A percentile compares a stretch with the other conserved stretches of the same genome.
Evolutionary conservation across 108 stramenopile genomes (phyloP).

Genomic region (Skeletonema tropicum): DNA sequence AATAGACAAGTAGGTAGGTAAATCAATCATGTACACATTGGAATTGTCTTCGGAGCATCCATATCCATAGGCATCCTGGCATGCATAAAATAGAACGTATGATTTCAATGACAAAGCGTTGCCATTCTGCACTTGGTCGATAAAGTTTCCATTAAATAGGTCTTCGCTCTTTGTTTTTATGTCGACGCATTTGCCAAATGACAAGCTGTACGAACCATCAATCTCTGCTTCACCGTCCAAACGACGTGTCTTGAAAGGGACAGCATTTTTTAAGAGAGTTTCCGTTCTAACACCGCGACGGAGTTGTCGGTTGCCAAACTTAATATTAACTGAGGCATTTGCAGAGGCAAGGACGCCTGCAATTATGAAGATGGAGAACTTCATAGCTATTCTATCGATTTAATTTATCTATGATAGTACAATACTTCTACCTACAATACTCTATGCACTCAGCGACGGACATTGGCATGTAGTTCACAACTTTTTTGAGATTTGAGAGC

Average conservation of each 20-base stretch:
- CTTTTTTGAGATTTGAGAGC: no score
- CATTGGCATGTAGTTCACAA: no score
- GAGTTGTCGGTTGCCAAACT: background rate
- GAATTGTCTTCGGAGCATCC: slow-evolving; percentile 32
- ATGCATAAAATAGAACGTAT: slow-evolving; percentile 47
- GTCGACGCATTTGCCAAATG: slow-evolving; percentile 34
- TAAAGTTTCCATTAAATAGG: slow-evolving; percentile 29
- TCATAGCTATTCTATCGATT: background rate
- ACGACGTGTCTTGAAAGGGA: background rate
- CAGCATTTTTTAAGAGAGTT: background rate
- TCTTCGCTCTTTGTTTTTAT: slow-evolving; percentile 29
- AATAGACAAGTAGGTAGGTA: slow-evolving; percentile 41
- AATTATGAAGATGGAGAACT: background rate
- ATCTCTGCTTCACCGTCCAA: background rate
- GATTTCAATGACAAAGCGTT: slow-evolving; percentile 37
- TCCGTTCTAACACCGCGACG: background rate
- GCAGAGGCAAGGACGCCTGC: background rate
- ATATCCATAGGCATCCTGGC: slow-evolving; percentile 18
- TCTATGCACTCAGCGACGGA: no score
- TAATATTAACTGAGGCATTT: background rate
- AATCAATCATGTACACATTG: slow-evolving; percentile 48
- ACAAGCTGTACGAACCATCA: slow-evolving; percentile 16
- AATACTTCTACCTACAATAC: no score
- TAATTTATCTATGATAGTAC: no score
- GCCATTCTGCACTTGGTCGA: slow-evolving; percentile 39